Percentiles rank a stretch among this genome's conserved stretches.
Evolutionary conservation across 306 rosid species (phyloP).

Genomic region (Biancaea sappan): DNA sequence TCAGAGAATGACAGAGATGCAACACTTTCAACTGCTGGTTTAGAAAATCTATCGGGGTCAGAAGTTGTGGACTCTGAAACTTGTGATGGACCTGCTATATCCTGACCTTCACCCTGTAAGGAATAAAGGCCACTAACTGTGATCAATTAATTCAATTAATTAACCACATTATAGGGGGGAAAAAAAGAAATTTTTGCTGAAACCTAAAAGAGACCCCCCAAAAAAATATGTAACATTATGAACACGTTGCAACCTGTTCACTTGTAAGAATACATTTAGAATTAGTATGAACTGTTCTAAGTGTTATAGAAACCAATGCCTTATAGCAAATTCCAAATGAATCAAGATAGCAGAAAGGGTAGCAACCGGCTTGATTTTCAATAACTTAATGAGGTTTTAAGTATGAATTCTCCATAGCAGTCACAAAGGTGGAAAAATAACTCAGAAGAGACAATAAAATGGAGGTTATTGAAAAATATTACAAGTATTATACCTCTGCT

Average conservation of each 20-base stretch:
- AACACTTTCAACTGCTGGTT: conserved; percentile 37
- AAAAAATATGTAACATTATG: neutral
- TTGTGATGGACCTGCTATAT: conserved; percentile 56
- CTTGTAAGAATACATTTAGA: neutral
- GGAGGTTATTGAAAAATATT: conserved; percentile 9
- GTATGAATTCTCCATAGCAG: conserved; percentile 14
- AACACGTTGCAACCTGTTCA: neutral
- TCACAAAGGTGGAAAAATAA: conserved; percentile 26
- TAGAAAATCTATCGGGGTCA: conserved; percentile 48
- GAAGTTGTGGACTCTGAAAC: conserved; percentile 58
- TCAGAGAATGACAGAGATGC: conserved; percentile 69
- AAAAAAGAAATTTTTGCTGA: neutral
- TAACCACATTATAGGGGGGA: neutral
- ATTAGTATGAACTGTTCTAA: conserved; percentile 3
- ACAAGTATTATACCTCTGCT: conserved; percentile 47
- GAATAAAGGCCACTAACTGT: neutral
- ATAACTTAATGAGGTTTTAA: neutral
- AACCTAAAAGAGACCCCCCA: neutral
- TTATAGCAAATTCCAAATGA: neutral
- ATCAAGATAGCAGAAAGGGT: neutral
- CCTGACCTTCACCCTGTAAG: conserved; percentile 71
- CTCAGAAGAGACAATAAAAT: neutral
- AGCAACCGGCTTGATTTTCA: neutral
- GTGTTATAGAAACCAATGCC: neutral
- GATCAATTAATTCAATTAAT: conserved; percentile 27